Percentiles rank a stretch among this genome's conserved stretches.
Evolutionary conservation across 1,284 basidiomycete species (phyloP).

Genomic region (Mycosarcoma mackinlayi): DNA sequence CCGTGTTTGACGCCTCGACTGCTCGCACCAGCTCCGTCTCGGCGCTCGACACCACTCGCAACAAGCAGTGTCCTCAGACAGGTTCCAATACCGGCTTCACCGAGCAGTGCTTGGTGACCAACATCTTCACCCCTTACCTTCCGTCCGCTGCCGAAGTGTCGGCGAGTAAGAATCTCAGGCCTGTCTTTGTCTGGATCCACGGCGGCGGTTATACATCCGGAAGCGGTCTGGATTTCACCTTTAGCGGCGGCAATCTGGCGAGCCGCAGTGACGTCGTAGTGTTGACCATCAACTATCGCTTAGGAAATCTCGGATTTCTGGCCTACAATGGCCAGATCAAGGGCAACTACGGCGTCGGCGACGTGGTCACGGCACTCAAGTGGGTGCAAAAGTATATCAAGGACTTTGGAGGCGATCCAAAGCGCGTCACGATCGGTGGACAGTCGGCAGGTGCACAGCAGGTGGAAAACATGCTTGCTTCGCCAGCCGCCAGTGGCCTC

Average conservation of each 20-base stretch:
- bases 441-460: conserved; percentile 81
- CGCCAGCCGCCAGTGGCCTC: conserved; percentile 30
- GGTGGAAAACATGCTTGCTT: conserved; percentile 40
- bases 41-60: conserved; percentile 16
- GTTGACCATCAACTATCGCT: conserved; percentile 74
- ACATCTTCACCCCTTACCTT: conserved; percentile 72
- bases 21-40: conserved; percentile 10
- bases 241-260: conserved; percentile 71
- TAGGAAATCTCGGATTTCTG: conserved; percentile 50
- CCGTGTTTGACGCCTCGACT: conserved; percentile 20
- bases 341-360: conserved; percentile 60
- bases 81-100: conserved; percentile 13
- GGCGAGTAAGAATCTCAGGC: conserved; percentile 68
- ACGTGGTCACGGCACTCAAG: conserved; percentile 58
- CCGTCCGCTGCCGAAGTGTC: conserved; percentile 60
- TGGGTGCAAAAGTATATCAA: conserved; percentile 74
- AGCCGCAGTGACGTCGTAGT: conserved; percentile 72
- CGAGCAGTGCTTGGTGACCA: conserved; percentile 73
- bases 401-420: conserved; percentile 76
- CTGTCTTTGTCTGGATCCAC: conserved; percentile 73
- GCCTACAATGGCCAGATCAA: conserved; percentile 45
- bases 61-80: conserved; percentile 38
- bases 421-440: conserved; percentile 82
- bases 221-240: conserved; percentile 69
- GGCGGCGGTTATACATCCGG: conserved; percentile 69